These are phyloP conservation scores for Floccularia luteovirens DNA, from an alignment of 768 basidiomycete genomes.

Conservation along the genomic window DNA sequence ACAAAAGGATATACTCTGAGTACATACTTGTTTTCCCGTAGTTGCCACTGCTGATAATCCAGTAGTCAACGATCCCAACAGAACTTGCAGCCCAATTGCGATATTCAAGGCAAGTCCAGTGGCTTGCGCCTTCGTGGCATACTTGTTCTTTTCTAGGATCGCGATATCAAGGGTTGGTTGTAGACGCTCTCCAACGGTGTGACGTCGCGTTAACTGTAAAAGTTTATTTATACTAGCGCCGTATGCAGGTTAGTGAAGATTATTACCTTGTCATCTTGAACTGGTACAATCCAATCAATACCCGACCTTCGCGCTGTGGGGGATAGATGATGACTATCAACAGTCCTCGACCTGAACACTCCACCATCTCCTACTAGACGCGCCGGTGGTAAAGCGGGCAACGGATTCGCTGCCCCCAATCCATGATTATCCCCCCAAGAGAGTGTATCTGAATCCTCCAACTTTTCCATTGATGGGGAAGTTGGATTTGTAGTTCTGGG, in stretches of 20 bases:
- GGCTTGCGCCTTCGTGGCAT: conserved; percentile 33
- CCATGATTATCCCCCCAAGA: conserved; percentile 2
- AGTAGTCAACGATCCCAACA: conserved; percentile 61
- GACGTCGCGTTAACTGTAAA: conserved; percentile 11
- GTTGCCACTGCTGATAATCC: conserved; percentile 44
- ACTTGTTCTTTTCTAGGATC: conserved; percentile 34
- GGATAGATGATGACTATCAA: conserved; percentile 8
- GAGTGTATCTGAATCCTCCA: conserved; percentile 6
- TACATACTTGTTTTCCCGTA: conserved; percentile 12
- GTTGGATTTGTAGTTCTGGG: too few relatives aligned
- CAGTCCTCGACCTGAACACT: conserved; percentile 7
- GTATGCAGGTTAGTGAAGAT: neutral
- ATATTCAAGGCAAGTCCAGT: conserved; percentile 29
- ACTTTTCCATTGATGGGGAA: conserved; percentile 3
- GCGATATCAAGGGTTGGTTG: conserved; percentile 46
- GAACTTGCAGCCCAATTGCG: conserved; percentile 57
- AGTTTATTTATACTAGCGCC: conserved; percentile 1
- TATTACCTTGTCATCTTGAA: conserved; percentile 20
- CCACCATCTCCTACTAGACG: neutral
- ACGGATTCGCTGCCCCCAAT: neutral
- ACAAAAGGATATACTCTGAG: neutral
- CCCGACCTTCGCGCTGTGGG: conserved; percentile 18
- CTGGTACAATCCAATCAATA: conserved; percentile 31
- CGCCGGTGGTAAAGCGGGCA: conserved; percentile 2
- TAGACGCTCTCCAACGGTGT: conserved; percentile 44